A percentile compares a stretch with the other conserved stretches of the same genome.
These are phyloP conservation scores for Phytophthora aleatoria DNA, from an alignment of 352 stramenopile species.

Conservation along the genomic window DNA sequence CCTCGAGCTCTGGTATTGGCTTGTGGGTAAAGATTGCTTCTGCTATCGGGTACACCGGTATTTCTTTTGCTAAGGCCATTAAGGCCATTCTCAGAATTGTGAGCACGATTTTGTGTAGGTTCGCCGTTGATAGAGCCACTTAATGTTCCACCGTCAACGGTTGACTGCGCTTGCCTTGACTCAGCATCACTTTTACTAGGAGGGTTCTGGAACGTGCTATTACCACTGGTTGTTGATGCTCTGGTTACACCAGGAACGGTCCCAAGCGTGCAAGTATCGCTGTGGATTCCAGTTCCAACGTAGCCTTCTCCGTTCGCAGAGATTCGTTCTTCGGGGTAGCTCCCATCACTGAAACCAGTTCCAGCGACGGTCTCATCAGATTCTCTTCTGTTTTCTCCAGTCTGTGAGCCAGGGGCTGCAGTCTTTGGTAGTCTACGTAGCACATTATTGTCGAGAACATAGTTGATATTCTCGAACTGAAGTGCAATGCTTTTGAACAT, in stretches of 20 bases:
- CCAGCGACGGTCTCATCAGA: neutral
- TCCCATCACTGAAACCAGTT: neutral
- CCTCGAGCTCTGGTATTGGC: conserved; percentile 4
- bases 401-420: conserved; percentile 4
- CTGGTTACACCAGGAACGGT: neutral
- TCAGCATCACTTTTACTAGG: conserved; percentile 7
- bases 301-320: neutral
- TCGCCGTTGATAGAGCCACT: neutral
- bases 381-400: neutral
- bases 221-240: neutral
- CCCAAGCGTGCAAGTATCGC: neutral
- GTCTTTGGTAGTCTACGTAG: conserved; percentile 22
- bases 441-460: conserved; percentile 46
- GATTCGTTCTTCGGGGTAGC: neutral
- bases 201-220: neutral
- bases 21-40: neutral
- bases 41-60: conserved; percentile 1
- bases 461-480: conserved; percentile 57
- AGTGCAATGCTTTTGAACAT: conserved; percentile 66
- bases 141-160: neutral
- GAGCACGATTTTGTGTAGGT: neutral
- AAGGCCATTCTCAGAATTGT: neutral
- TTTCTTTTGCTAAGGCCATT: neutral
- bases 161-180: conserved; percentile 1
- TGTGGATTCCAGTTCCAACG: neutral